Percentiles rank a stretch among this genome's conserved stretches.
phyloP scores from a whole-genome alignment of 306 rosid species.

The Cajanus cajan region DNA sequence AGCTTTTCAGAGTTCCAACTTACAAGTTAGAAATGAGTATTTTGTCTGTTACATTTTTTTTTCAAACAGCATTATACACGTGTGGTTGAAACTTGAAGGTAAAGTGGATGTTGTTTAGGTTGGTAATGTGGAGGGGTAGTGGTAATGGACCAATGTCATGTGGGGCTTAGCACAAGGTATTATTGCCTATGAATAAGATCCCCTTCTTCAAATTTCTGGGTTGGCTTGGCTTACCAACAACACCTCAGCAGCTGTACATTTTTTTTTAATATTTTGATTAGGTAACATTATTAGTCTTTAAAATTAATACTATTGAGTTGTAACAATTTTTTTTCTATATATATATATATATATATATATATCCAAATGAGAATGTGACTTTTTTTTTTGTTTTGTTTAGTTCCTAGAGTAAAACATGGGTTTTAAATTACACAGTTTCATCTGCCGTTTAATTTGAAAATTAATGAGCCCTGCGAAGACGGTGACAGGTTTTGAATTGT shows the following conservation, averaged over 20 bases:
- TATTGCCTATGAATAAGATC: too few species aligned
- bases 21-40: background rate
- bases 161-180: background rate
- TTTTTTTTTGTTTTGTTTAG: background rate
- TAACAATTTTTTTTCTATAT: background rate
- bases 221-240: background rate
- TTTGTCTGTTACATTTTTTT: background rate
- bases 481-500: background rate
- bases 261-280: background rate
- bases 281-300: background rate
- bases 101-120: background rate
- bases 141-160: background rate
- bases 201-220: background rate
- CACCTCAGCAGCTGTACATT: background rate
- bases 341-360: background rate
- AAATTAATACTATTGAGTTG: background rate
- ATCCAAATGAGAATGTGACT: background rate
- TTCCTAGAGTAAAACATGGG: background rate
- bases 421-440: background rate
- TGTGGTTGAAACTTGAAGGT: conserved; percentile 25
- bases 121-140: background rate
- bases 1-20: background rate
- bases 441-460: background rate
- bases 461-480: background rate
- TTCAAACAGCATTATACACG: background rate